Base-by-base conservation (phyloP, 352 stramenopile species). In the Globisporangium nodosum region DNA sequence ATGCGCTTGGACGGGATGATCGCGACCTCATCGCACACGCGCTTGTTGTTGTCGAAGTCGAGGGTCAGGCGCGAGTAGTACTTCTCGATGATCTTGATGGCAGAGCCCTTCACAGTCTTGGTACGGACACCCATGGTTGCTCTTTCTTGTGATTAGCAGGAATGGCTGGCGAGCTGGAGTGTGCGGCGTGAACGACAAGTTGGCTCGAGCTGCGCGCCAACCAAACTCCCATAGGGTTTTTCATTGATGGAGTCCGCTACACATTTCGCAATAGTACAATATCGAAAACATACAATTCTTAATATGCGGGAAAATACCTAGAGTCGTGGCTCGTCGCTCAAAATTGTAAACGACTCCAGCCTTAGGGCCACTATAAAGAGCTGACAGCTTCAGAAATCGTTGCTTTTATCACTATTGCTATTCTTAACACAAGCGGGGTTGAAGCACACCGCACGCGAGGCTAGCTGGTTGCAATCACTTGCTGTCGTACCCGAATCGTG, bases 41-140 rank as follows among this genome's bases (percentile, higher is more conserved):
- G 86, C 90, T 99, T 99, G 96, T 99, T 99, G 58, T 94, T 98
- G 86, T 99, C 96, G 86, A 99, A 99, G 83, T 99, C 98, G 15
- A 99, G 79, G 51, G 96, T 99, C 60, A 99, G 87, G 54, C 96
- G 94, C 74, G 96, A 96, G 90, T 99, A 99, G 87, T 99, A 99
- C 87, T 99, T 99, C 89, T 99, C 98, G 67, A 99, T 98, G 79
- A 99, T 99, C 74, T 98, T 96, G 73, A 98, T 94, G 78, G 98
- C 96, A 74, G 93, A 98, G 87, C 97, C 98, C 92, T 99, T 99
- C 54, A 99, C 97, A 70, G 97, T 99, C 90, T 99, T 99, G 64
- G 97, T 99, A 87, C 97, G 96, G 68, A 99, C 97, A 96, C 97
- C 97, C 97, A 98, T 95, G 66, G 71, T 65, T 81, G 78, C 70